These are phyloP conservation scores for Microcos paniculata DNA, from an alignment of 345 rosid species.

Conservation along the genomic window DNA sequence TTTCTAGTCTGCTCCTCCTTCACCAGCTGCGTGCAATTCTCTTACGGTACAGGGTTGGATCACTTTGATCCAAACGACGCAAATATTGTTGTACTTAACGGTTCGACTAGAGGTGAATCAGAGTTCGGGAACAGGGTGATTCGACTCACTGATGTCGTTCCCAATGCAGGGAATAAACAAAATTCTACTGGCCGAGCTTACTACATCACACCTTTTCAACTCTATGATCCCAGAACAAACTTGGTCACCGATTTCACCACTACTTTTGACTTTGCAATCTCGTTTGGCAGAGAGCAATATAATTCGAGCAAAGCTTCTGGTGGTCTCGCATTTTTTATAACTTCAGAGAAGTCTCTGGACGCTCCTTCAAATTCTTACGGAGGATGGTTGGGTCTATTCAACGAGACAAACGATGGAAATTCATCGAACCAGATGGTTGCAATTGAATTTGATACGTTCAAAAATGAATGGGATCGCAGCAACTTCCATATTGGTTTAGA, in stretches of 20 bases:
- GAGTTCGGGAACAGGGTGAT: neutral
- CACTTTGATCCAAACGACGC: neutral
- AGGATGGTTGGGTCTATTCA: constrained; percentile 2
- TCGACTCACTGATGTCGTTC: neutral
- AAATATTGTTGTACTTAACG: fast-evolving
- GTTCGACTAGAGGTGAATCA: neutral
- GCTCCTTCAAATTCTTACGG: neutral
- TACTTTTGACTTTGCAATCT: neutral
- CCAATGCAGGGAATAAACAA: no score
- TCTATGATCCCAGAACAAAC: constrained; percentile 1
- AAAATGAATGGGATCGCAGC: neutral
- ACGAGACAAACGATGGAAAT: neutral
- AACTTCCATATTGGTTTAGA: neutral
- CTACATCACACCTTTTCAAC: neutral
- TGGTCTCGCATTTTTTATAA: neutral
- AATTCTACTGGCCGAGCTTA: neutral
- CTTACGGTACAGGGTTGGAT: neutral
- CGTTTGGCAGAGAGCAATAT: neutral
- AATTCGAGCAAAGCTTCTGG: neutral
- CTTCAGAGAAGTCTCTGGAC: neutral
- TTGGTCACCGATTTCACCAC: neutral
- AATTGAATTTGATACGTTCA: constrained; percentile 1
- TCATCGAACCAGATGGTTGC: neutral
- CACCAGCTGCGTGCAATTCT: neutral
- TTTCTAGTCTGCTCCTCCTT: neutral